Evolutionary conservation across 208 protist genomes (phyloP).

Genomic region (Wallacemonas sp.): DNA sequence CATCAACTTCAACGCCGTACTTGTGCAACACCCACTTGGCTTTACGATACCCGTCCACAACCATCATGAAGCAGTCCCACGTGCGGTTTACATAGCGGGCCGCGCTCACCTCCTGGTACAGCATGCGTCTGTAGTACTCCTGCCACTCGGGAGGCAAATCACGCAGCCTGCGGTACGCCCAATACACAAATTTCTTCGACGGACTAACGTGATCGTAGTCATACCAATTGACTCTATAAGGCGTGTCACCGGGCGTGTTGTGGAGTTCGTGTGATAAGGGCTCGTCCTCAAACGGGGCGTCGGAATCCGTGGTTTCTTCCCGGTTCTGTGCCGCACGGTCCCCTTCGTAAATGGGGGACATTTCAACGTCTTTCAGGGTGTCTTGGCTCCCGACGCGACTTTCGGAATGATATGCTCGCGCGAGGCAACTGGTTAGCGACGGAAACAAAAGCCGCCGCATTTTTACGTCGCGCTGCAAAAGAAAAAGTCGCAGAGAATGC

Average conservation of each 20-base stretch:
- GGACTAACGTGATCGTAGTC: constrained; percentile 62
- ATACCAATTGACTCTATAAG: constrained; percentile 83
- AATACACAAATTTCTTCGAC: constrained; percentile 83
- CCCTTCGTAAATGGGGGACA: constrained; percentile 17
- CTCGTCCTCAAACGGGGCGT: constrained; percentile 21
- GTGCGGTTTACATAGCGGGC: constrained; percentile 83
- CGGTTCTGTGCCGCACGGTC: neutral
- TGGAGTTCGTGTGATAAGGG: constrained; percentile 57
- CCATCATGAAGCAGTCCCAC: constrained; percentile 92
- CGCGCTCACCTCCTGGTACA: constrained; percentile 80
- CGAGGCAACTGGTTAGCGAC: neutral
- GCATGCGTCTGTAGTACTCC: constrained; percentile 86
- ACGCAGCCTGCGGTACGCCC: constrained; percentile 73
- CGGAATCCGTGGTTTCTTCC: neutral
- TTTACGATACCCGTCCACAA: constrained; percentile 88
- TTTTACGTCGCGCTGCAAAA: neutral
- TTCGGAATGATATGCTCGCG: neutral
- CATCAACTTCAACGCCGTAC: constrained; percentile 71
- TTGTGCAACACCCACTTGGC: constrained; percentile 86
- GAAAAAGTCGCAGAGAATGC: neutral
- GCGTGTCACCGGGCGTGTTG: constrained; percentile 54
- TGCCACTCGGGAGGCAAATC: constrained; percentile 82
- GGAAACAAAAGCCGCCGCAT: neutral
- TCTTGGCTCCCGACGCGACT: neutral
- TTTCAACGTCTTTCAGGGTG: constrained; percentile 12